These are phyloP conservation scores for Gossypium trilobum DNA, from an alignment of 441 rosid species.

Conservation along the genomic window DNA sequence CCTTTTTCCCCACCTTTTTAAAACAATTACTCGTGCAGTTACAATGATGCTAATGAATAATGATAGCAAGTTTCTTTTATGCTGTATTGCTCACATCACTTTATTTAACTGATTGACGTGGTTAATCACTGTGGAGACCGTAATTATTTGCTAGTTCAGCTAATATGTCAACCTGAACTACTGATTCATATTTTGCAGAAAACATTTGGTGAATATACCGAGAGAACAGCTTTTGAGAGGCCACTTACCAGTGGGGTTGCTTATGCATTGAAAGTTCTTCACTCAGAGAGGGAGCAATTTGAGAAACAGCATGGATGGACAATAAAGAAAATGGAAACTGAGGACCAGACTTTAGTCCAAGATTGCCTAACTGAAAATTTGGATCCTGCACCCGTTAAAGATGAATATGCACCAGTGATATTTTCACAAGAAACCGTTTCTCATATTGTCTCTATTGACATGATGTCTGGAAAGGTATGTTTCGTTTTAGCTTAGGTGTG, in stretches of 20 bases:
- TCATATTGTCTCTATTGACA: constrained; percentile 83
- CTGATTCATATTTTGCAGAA: constrained; percentile 40
- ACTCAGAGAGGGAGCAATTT: constrained; percentile 72
- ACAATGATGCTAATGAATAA: background rate
- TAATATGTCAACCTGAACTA: background rate
- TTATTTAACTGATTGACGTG: background rate
- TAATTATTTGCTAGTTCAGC: background rate
- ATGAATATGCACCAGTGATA: constrained; percentile 88
- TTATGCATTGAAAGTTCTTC: constrained; percentile 82
- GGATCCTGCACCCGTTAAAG: constrained; percentile 75
- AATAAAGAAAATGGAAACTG: constrained; percentile 83
- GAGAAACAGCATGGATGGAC: constrained; percentile 70
- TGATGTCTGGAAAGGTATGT: constrained; percentile 94
- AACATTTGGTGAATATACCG: constrained; percentile 79
- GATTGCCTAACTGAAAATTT: constrained; percentile 71
- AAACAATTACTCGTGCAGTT: background rate
- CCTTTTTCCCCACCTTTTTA: background rate
- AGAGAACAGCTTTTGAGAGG: constrained; percentile 91
- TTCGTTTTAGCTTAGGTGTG: background rate
- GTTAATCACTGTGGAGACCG: background rate
- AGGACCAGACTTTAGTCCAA: constrained; percentile 76
- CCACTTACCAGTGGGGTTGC: constrained; percentile 98
- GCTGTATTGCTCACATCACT: background rate
- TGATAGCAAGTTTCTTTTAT: background rate
- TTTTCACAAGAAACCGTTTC: constrained; percentile 93